These are phyloP conservation scores for Shiraia bambusicola DNA, from an alignment of 2,329 filamentous ascomycete species.

Conservation along the genomic window DNA sequence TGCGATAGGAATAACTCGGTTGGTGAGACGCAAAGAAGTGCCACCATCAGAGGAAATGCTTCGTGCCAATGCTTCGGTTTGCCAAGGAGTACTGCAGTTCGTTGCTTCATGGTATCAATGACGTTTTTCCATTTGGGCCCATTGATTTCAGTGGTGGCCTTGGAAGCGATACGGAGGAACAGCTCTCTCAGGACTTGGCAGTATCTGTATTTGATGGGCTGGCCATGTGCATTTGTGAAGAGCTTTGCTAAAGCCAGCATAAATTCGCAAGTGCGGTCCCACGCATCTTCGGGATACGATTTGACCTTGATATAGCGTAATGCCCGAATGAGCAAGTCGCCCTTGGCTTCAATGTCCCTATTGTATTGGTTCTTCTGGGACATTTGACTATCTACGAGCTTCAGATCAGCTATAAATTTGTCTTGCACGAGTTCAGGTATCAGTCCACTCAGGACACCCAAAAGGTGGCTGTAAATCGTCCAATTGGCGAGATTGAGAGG, in stretches of 20 bases:
- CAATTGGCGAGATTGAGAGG: slow-evolving; percentile 90
- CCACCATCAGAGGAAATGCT: slow-evolving; percentile 83
- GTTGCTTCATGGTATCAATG: slow-evolving; percentile 73
- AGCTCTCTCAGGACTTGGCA: slow-evolving; percentile 88
- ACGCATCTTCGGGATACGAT: slow-evolving; percentile 70
- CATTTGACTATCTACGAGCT: slow-evolving; percentile 74
- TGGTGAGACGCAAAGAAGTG: slow-evolving; percentile 84
- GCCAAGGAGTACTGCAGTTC: slow-evolving; percentile 78
- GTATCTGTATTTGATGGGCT: slow-evolving; percentile 88
- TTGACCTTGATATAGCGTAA: slow-evolving; percentile 88
- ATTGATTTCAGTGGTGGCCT: slow-evolving; percentile 73
- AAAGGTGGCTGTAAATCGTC: slow-evolving; percentile 87
- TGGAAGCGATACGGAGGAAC: slow-evolving; percentile 81
- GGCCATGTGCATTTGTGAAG: slow-evolving; percentile 83
- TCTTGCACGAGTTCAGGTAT: slow-evolving; percentile 83
- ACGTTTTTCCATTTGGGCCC: slow-evolving; percentile 86
- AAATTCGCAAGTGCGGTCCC: slow-evolving; percentile 87
- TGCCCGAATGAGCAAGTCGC: slow-evolving; percentile 83
- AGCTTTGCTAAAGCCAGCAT: slow-evolving; percentile 78
- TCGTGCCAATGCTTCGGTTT: slow-evolving; percentile 92
- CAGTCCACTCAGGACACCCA: slow-evolving; percentile 94
- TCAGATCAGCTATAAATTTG: slow-evolving; percentile 79
- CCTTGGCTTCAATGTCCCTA: slow-evolving; percentile 73
- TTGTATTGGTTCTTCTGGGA: slow-evolving; percentile 67
- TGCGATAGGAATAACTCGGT: slow-evolving; percentile 80